Base-by-base conservation (phyloP, 345 rosid genomes). In the Punica granatum region DNA sequence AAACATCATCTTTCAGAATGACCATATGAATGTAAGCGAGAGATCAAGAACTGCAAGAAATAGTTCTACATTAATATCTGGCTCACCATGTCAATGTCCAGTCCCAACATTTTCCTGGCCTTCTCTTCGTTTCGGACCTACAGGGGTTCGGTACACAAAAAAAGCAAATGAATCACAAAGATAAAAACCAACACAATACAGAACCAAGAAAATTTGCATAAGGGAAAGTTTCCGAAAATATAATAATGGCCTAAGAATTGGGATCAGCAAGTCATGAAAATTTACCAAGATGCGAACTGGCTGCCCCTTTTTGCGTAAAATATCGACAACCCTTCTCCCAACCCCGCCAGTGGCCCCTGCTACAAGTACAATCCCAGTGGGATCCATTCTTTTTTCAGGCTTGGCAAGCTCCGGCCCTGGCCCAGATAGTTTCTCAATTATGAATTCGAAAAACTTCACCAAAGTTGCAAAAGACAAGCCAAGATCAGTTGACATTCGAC, bases 311-410 rank as follows among this genome's bases (percentile, higher is more conserved):
- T 77, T 72, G 74, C 74, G 79, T 69, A 93, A 79, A 49, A 86
- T 69, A 67, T 86, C 81, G 61, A 93, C 96, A 8, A 87, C 90
- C 53, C 97, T 84, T 77, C 85, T 89, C 68, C 98, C 98, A 18
- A 93, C 97, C 70, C 98, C 97, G 64, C 98, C 97, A 0, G 98
- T 93, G 78, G 96, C 96, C 67, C 98, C 98, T 75, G 86, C 85
- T 18, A 93, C 97, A 64, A 93, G 87, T 60, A 87, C 78, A 37
- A 83, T 73, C 35, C 81, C 90, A 28, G 89, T 68, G 71, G 80
- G 72, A 58, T 76, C 86, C 96, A 87, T 93, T 69, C 63, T 53
- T 14, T 60, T 75, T 19, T 48, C 68, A 0, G 80, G 65, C 73
- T 81, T 56, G 61, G 61, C 61, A 30, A 33, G 83, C 63, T 82